Evolutionary conservation across 202 grass and related monocot species (phyloP).

Genomic region (Dendrocalamus latiflorus): DNA sequence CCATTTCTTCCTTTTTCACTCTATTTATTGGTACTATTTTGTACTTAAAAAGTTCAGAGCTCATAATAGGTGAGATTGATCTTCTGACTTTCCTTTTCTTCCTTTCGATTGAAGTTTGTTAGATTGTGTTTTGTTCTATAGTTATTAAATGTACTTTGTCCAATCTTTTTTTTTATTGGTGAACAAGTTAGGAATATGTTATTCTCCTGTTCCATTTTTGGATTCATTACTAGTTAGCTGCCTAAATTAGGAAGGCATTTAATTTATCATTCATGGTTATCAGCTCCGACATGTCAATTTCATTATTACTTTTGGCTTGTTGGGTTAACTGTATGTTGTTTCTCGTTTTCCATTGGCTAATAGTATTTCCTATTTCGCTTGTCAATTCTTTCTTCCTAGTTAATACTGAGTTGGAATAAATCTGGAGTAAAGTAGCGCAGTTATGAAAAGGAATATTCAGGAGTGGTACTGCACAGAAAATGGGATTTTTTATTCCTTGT

Average conservation of each 20-base stretch:
- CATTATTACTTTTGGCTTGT: background rate
- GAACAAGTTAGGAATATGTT: background rate
- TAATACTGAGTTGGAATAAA: background rate
- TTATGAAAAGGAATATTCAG: background rate
- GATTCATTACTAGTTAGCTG: background rate
- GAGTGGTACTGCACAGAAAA: background rate
- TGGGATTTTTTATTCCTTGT: background rate
- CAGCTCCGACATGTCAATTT: background rate
- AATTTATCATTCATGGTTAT: background rate
- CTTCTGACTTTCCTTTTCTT: background rate
- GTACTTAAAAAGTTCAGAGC: background rate
- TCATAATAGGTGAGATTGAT: no score
- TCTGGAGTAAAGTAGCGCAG: background rate
- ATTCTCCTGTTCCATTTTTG: conserved; percentile 1
- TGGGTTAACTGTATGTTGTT: background rate
- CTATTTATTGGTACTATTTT: background rate
- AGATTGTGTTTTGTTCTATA: background rate
- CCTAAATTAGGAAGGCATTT: background rate
- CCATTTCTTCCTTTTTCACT: background rate
- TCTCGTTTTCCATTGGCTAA: background rate
- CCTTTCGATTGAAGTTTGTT: background rate
- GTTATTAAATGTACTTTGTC: background rate
- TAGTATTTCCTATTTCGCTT: background rate
- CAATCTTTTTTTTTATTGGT: no score
- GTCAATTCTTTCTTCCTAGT: background rate